Evolutionary conservation across 495 filamentous ascomycete species (phyloP).

Genomic region (Umbilicaria muhlenbergii): DNA sequence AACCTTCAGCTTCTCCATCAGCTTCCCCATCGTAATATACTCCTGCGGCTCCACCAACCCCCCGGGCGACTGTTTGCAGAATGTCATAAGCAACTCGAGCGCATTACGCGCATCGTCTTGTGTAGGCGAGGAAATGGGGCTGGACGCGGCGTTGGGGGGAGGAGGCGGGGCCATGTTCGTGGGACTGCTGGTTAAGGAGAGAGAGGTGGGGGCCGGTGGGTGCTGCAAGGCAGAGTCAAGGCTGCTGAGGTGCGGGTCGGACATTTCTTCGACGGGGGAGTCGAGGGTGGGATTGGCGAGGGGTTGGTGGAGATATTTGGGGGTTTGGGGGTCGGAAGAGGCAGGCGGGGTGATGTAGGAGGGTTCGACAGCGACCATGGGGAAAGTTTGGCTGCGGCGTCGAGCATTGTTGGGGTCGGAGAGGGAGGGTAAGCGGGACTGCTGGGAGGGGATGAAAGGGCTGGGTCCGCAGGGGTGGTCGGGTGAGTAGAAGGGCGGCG

Average conservation of each 20-base stretch:
- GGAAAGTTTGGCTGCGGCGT: constrained; percentile 86
- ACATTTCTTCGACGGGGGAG: constrained; percentile 48
- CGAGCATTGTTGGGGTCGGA: constrained; percentile 41
- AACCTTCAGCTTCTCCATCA: constrained; percentile 78
- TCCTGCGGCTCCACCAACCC: constrained; percentile 67
- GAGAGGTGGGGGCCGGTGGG: constrained; percentile 5
- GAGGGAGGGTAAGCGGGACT: constrained; percentile 41
- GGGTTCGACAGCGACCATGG: constrained; percentile 50
- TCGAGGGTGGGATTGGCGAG: constrained; percentile 50
- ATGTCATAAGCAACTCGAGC: constrained; percentile 71
- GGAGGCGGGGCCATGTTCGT: constrained; percentile 18
- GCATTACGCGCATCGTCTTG: constrained; percentile 82
- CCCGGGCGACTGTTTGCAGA: constrained; percentile 58
- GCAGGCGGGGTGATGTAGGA: constrained; percentile 52
- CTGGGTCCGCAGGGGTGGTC: constrained; percentile 47
- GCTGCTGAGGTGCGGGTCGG: constrained; percentile 25
- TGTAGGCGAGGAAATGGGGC: constrained; percentile 47
- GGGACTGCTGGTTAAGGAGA: constrained; percentile 25
- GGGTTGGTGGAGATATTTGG: constrained; percentile 42
- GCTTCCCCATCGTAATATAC: constrained; percentile 62
- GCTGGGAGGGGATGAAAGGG: constrained; percentile 52
- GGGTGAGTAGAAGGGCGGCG: constrained; percentile 73
- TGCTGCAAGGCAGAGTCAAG: constrained; percentile 30
- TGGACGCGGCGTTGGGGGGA: constrained; percentile 13
- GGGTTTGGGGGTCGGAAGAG: constrained; percentile 44